Base-by-base conservation (phyloP, 2,329 filamentous ascomycete species). In the Plenodomus lindquistii region DNA sequence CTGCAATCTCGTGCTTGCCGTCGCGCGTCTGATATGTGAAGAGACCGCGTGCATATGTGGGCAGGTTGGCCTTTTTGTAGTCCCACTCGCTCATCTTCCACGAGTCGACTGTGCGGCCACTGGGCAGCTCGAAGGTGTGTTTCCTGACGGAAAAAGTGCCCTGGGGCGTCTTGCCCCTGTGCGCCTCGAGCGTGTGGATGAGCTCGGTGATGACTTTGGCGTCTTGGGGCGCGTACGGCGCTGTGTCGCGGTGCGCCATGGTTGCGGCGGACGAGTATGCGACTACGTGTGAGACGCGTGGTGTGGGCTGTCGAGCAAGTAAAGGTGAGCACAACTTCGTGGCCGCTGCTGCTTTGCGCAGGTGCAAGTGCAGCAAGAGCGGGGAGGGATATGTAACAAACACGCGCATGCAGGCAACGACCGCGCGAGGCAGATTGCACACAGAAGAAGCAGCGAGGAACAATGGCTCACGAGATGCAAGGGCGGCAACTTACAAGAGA, bases 71-170 rank as follows among this genome's bases (percentile, higher is more conserved):
- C 60, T 87, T 87, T 77, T 97, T 97, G 81, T 97, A 99, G 65
- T 97, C 93, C 87, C 88, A 96, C 59, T 99, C 94, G 62, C 88
- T 85, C 73, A 97, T 87, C 59, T 88, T 87, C 94, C 94, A 99
- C 2, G 93, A 97, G 67, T 94, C 85, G 47, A 97, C 89, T 5
- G 77, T 78, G 57, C 90, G 82, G 20, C 82, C 79, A 48, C 85
- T 79, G 18, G 81, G 79, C 5, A 97, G 82, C 1, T 78, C 62
- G 67, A 90, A 99, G 3, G 83, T 88, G n/a, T 83, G 85, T 76
- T 91, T 95, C 73, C 87, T 94, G 75, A 87, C 87, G 16, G 82
- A 86, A 69, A 91, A 89, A 2, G 77, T 77, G 34, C 79, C 81
- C 31, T 66, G 67, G 34, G 66, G 64, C 50, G 74, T 74, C 44